These are phyloP conservation scores for Pyrus pyrifolia DNA, from an alignment of 306 rosid genomes.

Conservation along the genomic window DNA sequence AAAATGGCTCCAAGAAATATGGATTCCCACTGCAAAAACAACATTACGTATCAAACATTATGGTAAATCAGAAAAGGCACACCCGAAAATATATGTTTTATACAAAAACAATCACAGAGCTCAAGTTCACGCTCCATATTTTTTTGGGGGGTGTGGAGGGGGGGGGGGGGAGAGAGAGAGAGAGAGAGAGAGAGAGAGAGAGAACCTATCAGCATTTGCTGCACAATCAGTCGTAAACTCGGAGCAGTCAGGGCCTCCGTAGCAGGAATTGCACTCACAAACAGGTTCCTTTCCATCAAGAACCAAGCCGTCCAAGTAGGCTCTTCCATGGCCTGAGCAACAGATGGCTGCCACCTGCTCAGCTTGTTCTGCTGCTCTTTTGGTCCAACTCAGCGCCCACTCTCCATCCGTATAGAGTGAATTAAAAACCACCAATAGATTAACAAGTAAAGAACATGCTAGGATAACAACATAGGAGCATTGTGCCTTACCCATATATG, in stretches of 20 bases:
- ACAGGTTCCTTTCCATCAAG: conserved; percentile 23
- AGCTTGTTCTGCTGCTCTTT: conserved; percentile 36
- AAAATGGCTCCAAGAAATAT: conserved; percentile 44
- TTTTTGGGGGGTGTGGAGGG: no score
- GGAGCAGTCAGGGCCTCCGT: conserved; percentile 35
- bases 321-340: conserved; percentile 57
- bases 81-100: neutral
- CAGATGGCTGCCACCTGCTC: conserved; percentile 35
- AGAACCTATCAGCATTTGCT: conserved; percentile 32
- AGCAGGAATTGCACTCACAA: conserved; percentile 53
- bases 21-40: conserved; percentile 40
- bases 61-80: neutral
- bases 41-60: neutral
- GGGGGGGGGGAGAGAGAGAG: neutral
- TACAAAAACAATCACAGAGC: neutral
- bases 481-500: conserved; percentile 3
- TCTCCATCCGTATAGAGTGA: neutral
- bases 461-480: neutral
- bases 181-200: neutral
- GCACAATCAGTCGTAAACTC: conserved; percentile 16
- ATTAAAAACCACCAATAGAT: conserved; percentile 2
- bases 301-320: conserved; percentile 43
- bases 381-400: conserved; percentile 35
- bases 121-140: neutral
- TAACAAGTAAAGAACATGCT: conserved; percentile 12